phyloP scores from a whole-genome alignment of 2,329 filamentous ascomycete genomes.

The Fonsecaea monophora region DNA sequence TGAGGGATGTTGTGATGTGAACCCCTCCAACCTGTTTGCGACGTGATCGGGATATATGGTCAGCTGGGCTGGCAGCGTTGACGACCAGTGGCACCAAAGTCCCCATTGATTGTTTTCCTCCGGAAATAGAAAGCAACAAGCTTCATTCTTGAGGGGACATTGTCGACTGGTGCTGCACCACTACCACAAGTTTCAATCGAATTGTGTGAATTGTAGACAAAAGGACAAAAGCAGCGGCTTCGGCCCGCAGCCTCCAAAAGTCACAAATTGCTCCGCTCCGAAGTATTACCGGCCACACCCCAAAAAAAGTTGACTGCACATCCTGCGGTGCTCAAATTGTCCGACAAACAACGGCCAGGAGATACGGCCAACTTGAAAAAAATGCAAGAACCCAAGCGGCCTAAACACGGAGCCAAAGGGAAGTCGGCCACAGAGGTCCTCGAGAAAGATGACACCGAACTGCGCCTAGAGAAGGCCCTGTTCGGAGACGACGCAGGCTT shows the following conservation, averaged over 20 bases:
- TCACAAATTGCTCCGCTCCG: background rate
- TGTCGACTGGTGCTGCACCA: background rate
- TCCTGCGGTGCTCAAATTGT: too few species aligned
- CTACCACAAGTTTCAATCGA: too few species aligned
- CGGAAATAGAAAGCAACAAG: background rate
- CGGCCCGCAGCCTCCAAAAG: background rate
- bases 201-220: too few species aligned
- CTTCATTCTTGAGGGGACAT: background rate
- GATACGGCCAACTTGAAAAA: background rate
- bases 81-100: background rate
- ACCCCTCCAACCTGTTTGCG: background rate
- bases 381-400: slow-evolving; percentile 19
- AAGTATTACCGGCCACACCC: background rate
- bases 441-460: slow-evolving; percentile 82
- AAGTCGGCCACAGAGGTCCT: slow-evolving; percentile 41
- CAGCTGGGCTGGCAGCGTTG: background rate
- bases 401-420: background rate
- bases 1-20: background rate
- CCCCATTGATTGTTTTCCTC: background rate
- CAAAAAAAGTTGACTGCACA: background rate
- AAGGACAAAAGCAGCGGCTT: too few species aligned
- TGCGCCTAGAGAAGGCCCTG: slow-evolving; percentile 84
- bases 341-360: background rate
- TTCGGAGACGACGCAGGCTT: slow-evolving; percentile 89
- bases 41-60: background rate